These are phyloP conservation scores for Annulohypoxylon maeteangense DNA, from an alignment of 495 filamentous ascomycete genomes.

Conservation along the genomic window DNA sequence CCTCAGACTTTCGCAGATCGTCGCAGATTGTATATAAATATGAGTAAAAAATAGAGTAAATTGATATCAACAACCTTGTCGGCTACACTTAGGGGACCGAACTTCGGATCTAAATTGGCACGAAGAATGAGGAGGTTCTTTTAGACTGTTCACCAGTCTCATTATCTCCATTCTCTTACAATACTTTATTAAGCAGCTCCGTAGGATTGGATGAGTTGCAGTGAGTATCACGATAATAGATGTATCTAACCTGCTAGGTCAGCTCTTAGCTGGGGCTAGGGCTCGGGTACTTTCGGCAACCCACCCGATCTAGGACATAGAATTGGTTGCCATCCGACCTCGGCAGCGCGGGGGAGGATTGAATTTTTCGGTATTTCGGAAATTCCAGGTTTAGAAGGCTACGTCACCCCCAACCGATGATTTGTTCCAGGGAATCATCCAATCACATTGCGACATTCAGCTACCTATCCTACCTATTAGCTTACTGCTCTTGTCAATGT, in stretches of 20 bases:
- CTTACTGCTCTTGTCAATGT: conserved; percentile 2
- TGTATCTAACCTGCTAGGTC: not conserved
- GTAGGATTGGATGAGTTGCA: not conserved
- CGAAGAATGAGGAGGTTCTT: not conserved
- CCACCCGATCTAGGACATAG: conserved; percentile 26
- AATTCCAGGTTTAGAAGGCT: conserved; percentile 36
- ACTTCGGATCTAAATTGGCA: conserved; percentile 4
- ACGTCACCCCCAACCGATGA: conserved; percentile 33
- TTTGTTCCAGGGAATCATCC: conserved; percentile 9
- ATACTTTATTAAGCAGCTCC: not conserved
- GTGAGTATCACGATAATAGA: conserved; percentile 27
- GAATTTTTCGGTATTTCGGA: conserved; percentile 34
- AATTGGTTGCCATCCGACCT: conserved; percentile 42
- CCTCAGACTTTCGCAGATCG: conserved; percentile 26
- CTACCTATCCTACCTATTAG: not conserved
- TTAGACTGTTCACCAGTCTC: not conserved
- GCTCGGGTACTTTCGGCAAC: conserved; percentile 43
- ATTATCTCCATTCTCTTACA: not conserved
- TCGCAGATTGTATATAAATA: conserved; percentile 37
- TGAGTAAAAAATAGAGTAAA: conserved; percentile 36
- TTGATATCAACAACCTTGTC: conserved; percentile 15
- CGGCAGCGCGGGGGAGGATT: conserved; percentile 37
- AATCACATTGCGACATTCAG: conserved; percentile 9
- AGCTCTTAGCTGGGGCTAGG: conserved; percentile 17
- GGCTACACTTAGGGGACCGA: conserved; percentile 21